phyloP scores from a whole-genome alignment of 2,329 filamentous ascomycete species.

The Ophioceras dolichostomum region DNA sequence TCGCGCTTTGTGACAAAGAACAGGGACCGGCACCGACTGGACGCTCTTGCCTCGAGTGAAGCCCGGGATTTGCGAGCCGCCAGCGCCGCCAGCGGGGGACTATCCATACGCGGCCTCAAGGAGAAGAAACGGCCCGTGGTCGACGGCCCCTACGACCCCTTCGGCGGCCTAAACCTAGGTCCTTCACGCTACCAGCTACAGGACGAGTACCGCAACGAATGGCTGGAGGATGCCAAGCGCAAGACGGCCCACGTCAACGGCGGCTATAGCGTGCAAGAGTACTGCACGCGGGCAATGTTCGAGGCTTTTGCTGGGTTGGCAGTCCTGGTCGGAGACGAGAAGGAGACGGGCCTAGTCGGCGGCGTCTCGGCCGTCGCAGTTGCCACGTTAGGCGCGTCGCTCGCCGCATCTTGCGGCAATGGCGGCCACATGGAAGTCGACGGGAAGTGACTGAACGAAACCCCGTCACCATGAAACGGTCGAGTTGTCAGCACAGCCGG shows the following conservation, averaged over 20 bases:
- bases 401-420: conserved; percentile 14
- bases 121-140: conserved; percentile 43
- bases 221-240: conserved; percentile 53
- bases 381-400: conserved; percentile 17
- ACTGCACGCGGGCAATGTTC: conserved; percentile 67
- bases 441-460: no score
- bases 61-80: conserved; percentile 13
- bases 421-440: conserved; percentile 33
- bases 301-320: conserved; percentile 86
- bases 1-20: conserved; percentile 61
- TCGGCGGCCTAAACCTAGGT: conserved; percentile 59
- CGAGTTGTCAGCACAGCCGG: no score
- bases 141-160: conserved; percentile 77
- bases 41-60: conserved; percentile 18
- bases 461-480: no score
- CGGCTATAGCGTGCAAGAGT: conserved; percentile 75
- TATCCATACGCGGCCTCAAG: conserved; percentile 73
- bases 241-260: conserved; percentile 60
- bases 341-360: conserved; percentile 23
- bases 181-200: conserved; percentile 60
- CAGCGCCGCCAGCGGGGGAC: conserved; percentile 14
- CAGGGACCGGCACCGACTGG: conserved; percentile 39
- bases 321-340: conserved; percentile 76
- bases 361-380: conserved; percentile 18
- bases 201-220: conserved; percentile 61